Percentiles rank a stretch among this genome's conserved stretches.
These are phyloP conservation scores for Pseudopithomyces chartarum DNA, from an alignment of 2,329 filamentous ascomycete species.

Conservation along the genomic window DNA sequence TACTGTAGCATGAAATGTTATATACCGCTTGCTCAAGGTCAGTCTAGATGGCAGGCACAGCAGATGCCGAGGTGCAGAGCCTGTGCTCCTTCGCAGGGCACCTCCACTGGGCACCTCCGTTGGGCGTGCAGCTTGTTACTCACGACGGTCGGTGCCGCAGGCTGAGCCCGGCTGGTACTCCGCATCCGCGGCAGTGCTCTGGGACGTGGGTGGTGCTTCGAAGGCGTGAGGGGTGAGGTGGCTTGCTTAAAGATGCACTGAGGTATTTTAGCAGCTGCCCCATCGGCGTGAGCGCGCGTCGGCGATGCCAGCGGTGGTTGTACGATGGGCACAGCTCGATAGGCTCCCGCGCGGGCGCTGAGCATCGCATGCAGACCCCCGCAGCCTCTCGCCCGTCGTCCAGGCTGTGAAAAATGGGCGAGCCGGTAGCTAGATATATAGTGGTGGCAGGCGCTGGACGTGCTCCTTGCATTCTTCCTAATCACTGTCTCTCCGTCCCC, in stretches of 20 bases:
- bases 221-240: background rate
- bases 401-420: background rate
- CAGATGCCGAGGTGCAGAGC: background rate
- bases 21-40: background rate
- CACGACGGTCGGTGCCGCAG: background rate
- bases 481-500: background rate
- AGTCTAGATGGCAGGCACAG: background rate
- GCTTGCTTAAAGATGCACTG: background rate
- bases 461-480: background rate
- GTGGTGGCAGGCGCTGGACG: background rate
- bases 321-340: background rate
- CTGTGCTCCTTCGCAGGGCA: too few relatives aligned
- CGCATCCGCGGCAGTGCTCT: constrained; percentile 8
- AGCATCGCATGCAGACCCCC: background rate
- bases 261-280: background rate
- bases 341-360: background rate
- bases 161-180: background rate
- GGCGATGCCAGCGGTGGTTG: background rate
- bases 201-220: too few relatives aligned
- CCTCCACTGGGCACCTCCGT: too few relatives aligned
- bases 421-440: background rate
- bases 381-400: background rate
- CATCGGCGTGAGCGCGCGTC: background rate
- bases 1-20: too few relatives aligned
- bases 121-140: too few relatives aligned